Percentiles rank a stretch among this genome's conserved stretches.
Evolutionary conservation across 345 rosid genomes (phyloP).

Genomic region (Corchorus capsularis): DNA sequence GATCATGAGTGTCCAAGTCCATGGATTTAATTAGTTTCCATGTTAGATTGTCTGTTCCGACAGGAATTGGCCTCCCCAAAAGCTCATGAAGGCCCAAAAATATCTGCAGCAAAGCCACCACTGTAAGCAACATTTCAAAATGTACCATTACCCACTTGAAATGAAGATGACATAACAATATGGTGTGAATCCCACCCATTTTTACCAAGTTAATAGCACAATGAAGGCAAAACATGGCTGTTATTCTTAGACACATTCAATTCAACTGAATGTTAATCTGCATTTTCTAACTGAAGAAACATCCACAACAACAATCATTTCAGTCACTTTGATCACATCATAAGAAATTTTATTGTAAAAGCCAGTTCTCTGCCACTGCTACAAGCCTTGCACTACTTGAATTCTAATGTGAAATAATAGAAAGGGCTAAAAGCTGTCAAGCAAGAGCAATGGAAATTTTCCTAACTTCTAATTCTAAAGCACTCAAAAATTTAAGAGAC

Average conservation of each 20-base stretch:
- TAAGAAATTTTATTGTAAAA: background rate
- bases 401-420: background rate
- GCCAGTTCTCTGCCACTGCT: background rate
- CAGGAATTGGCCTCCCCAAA: conserved; percentile 59
- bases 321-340: background rate
- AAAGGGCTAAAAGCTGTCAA: background rate
- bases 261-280: background rate
- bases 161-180: background rate
- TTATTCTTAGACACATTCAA: background rate
- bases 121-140: conserved; percentile 17
- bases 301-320: background rate
- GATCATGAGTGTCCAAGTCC: conserved; percentile 30
- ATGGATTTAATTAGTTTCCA: conserved; percentile 62
- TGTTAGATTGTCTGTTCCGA: conserved; percentile 61
- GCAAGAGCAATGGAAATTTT: background rate
- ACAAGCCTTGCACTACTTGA: background rate
- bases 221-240: background rate
- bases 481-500: background rate
- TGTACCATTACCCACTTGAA: background rate
- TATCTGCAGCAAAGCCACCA: conserved; percentile 47
- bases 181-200: background rate
- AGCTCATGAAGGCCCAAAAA: conserved; percentile 55
- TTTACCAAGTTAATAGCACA: conserved; percentile 14
- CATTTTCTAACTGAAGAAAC: background rate
- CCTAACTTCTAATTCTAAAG: background rate